phyloP scores from a whole-genome alignment of 2,329 filamentous ascomycete genomes.

The Aureobasidium sp. region DNA sequence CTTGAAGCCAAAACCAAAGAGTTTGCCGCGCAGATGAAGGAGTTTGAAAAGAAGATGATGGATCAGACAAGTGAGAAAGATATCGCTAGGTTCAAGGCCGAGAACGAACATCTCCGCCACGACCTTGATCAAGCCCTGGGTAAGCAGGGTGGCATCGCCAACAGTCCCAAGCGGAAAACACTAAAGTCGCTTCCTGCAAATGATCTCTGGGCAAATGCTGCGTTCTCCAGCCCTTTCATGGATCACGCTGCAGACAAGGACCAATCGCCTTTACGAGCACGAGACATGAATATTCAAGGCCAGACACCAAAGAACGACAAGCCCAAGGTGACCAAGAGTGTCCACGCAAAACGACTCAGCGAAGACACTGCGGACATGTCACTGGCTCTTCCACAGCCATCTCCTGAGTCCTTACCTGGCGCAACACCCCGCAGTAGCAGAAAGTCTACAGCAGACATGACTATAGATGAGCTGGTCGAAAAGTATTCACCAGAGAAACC shows the following conservation, averaged over 20 bases:
- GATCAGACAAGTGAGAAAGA: constrained; percentile 4
- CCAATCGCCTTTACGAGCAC: constrained; percentile 5
- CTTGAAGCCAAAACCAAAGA: constrained; percentile 59
- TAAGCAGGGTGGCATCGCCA: background rate
- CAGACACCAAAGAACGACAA: background rate
- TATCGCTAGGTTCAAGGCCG: background rate
- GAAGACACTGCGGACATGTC: constrained; percentile 10
- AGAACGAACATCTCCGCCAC: constrained; percentile 3
- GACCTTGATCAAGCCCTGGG: background rate
- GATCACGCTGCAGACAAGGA: background rate
- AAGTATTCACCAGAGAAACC: constrained; percentile 14
- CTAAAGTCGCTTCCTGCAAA: constrained; percentile 1
- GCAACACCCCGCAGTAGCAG: background rate
- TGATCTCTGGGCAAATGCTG: constrained; percentile 13
- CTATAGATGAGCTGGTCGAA: constrained; percentile 13
- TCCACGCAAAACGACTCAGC: background rate
- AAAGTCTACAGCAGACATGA: background rate
- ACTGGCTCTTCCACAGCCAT: background rate
- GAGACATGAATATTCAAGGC: constrained; percentile 13
- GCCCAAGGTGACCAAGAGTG: background rate
- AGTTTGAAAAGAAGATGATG: constrained; percentile 29
- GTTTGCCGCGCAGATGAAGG: constrained; percentile 52
- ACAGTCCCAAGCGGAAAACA: constrained; percentile 7
- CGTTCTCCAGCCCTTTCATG: constrained; percentile 12
- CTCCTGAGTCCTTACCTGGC: background rate